Base-by-base conservation (phyloP, 345 rosid genomes). In the Microcos paniculata region DNA sequence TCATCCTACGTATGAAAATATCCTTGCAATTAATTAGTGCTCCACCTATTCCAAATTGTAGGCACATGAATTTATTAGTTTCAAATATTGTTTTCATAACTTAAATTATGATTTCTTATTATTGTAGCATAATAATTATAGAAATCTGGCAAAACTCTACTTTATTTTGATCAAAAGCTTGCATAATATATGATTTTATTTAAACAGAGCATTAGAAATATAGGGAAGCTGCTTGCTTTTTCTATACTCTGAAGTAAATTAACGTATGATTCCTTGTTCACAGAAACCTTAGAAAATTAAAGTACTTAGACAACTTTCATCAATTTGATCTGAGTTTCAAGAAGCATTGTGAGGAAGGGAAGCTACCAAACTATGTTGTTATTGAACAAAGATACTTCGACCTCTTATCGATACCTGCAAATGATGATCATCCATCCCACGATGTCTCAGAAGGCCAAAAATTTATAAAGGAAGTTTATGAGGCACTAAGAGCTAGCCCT, bases 401-500 rank as follows among this genome's bases (percentile, higher is more conserved):
- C 66, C 71, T 87, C 43, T 46, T 87, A 6, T 72, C 75, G 3
- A 42, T 38, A 19, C 85, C 86, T 3, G 90, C 85, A 46, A 83
- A 84, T 33, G 90, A 87, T 0, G 90, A 87, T 28, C 91, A 88
- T 48, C 91, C 91, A 0, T 84, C 89, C 10, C 91, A 88, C 43
- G 89, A 88, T 15, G 84, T 88, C 63, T 84, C 89, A 0, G 81
- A 86, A 57, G 89, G 91, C 6, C 91, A 88, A n/a, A 84, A 81
- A 28, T 84, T 88, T 0, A 88, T 88, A 0, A 88, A 86, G 83
- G 80, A 84, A 46, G 88, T 88, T 9, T 88, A 88, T 19, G 91
- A 88, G 57, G 84, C 86, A 14, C 82, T 86, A 15, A 74, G 91
- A 77, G 77, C 82, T 0, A 88, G 88, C 62, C 87, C 91, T n/a